Percentiles rank a stretch among this genome's conserved stretches.
These are phyloP conservation scores for Colletotrichum truncatum DNA, from an alignment of 2,329 filamentous ascomycete genomes.

Conservation along the genomic window DNA sequence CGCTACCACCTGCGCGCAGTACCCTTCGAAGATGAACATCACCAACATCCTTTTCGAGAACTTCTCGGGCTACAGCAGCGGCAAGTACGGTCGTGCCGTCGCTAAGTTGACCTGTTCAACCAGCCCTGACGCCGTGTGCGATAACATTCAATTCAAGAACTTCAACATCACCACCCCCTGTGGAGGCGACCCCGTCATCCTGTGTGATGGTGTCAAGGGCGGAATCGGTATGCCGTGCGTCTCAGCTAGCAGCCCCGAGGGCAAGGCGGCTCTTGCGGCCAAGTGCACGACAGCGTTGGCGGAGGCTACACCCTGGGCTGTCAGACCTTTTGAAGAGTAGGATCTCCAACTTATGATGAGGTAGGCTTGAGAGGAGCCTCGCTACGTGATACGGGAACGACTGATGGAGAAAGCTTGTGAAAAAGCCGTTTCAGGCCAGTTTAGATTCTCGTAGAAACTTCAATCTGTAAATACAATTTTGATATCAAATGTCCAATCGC, in stretches of 20 bases:
- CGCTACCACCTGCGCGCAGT: constrained; percentile 67
- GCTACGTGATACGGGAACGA: too few relatives aligned
- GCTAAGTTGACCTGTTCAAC: constrained; percentile 63
- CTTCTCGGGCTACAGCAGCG: constrained; percentile 62
- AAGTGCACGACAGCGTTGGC: constrained; percentile 42
- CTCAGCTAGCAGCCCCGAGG: constrained; percentile 43
- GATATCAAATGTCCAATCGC: not conserved
- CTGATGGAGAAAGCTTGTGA: too few relatives aligned
- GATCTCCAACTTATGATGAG: not conserved
- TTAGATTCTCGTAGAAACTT: constrained; percentile 14
- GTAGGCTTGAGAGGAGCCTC: too few relatives aligned
- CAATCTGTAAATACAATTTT: not conserved
- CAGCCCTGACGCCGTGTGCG: constrained; percentile 60
- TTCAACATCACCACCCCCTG: constrained; percentile 62
- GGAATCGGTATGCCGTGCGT: constrained; percentile 45
- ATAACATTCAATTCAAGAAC: constrained; percentile 61
- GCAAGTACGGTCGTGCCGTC: constrained; percentile 61
- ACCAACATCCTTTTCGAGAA: constrained; percentile 67
- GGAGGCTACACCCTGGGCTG: constrained; percentile 36
- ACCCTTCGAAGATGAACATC: constrained; percentile 63
- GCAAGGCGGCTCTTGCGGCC: constrained; percentile 39
- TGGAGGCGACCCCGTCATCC: constrained; percentile 51
- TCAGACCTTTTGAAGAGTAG: constrained; percentile 15
- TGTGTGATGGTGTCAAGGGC: constrained; percentile 59
- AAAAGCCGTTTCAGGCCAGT: not conserved